Conservation (phyloP, 139 green algal species). For the Chlamydomonas incerta region DNA sequence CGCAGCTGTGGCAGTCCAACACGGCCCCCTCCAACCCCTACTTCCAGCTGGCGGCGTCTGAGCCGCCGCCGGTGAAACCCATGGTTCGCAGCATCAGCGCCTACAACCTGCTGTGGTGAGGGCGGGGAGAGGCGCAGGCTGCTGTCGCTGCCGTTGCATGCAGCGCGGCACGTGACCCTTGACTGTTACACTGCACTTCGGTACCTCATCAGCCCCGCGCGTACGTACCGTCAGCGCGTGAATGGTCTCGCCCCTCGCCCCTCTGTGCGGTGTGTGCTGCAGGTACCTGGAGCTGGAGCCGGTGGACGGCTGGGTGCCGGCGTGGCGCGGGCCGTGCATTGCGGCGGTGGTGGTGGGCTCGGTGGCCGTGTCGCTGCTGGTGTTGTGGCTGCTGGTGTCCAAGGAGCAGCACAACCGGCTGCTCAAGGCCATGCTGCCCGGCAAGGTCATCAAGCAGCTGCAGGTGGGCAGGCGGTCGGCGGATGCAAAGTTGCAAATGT, state of each 20-base stretch:
- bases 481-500: too few species aligned
- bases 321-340: constrained; percentile 22
- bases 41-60: not conserved
- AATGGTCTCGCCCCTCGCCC: too few species aligned
- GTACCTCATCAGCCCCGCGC: too few species aligned
- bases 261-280: too few species aligned
- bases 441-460: constrained; percentile 33
- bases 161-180: too few species aligned
- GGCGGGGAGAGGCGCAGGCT: not conserved
- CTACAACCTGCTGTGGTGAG: constrained; percentile 12
- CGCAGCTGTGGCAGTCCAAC: constrained; percentile 20
- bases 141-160: not conserved
- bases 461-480: not conserved
- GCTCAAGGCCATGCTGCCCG: constrained; percentile 33
- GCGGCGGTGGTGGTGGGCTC: constrained; percentile 26
- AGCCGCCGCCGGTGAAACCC: not conserved
- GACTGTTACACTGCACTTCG: too few species aligned
- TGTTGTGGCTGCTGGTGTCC: constrained; percentile 37
- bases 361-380: constrained; percentile 3
- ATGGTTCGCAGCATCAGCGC: not conserved
- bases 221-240: too few species aligned
- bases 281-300: constrained; percentile 31
- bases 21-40: constrained; percentile 3
- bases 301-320: not conserved
- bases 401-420: constrained; percentile 28